A percentile compares a stretch with the other conserved stretches of the same genome.
These are phyloP conservation scores for Solanum paucissectum DNA, from an alignment of 257 asterid species.

Conservation along the genomic window DNA sequence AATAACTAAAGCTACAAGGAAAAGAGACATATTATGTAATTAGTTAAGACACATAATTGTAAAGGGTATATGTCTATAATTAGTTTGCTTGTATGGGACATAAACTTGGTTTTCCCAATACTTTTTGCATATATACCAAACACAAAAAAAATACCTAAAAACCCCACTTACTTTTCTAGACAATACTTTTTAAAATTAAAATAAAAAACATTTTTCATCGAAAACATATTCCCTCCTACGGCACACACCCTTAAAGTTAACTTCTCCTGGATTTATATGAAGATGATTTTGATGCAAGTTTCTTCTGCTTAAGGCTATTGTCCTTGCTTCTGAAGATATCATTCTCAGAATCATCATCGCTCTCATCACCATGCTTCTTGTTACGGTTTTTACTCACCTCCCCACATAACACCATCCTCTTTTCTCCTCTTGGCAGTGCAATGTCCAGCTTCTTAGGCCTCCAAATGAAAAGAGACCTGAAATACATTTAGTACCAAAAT, in stretches of 20 bases:
- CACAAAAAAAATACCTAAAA: not conserved
- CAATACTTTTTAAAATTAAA: not conserved
- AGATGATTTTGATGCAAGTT: conserved; percentile 23
- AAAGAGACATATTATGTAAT: no score
- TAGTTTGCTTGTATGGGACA: no score
- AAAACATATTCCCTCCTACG: not conserved
- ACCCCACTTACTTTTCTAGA: not conserved
- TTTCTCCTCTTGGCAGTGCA: conserved; percentile 27
- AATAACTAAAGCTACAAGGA: no score
- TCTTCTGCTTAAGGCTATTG: conserved; percentile 35
- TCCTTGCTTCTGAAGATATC: conserved; percentile 19
- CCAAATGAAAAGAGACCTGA: conserved; percentile 93
- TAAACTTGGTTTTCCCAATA: not conserved
- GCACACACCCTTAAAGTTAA: not conserved
- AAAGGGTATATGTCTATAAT: no score
- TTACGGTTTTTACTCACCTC: conserved; percentile 30
- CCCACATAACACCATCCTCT: conserved; percentile 51
- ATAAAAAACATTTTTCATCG: not conserved
- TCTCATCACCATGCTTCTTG: conserved; percentile 32
- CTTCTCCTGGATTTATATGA: conserved; percentile 15
- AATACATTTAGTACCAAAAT: not conserved
- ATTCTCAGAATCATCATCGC: conserved; percentile 40
- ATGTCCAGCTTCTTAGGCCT: conserved; percentile 47
- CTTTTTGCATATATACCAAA: not conserved
- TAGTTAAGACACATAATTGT: no score